These are phyloP conservation scores for Sclerotinia sclerotiorum DNA, from an alignment of 2,329 filamentous ascomycete genomes.

Conservation along the genomic window DNA sequence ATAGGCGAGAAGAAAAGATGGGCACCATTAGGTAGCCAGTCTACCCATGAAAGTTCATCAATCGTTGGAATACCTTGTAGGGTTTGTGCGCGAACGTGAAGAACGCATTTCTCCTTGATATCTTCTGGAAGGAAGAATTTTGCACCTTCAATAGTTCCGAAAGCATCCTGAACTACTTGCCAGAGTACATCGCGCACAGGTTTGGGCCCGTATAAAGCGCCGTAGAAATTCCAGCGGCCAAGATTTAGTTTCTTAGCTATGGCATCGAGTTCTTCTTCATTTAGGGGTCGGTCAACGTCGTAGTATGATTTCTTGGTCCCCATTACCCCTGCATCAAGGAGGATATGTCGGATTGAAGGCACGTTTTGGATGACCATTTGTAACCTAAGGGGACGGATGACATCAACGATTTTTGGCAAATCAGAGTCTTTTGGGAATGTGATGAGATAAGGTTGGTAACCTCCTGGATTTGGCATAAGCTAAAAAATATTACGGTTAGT, in stretches of 20 bases:
- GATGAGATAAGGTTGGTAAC: slow-evolving; percentile 47
- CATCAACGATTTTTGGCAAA: slow-evolving; percentile 42
- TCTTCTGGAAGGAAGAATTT: slow-evolving; percentile 39
- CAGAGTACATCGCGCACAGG: slow-evolving; percentile 40
- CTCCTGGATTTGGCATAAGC: slow-evolving; percentile 54
- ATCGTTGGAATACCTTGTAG: slow-evolving; percentile 37
- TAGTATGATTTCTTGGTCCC: slow-evolving; percentile 43
- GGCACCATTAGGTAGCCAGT: slow-evolving; percentile 54
- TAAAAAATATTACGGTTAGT: slow-evolving; percentile 21
- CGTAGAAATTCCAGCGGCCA: slow-evolving; percentile 50
- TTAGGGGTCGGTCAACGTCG: slow-evolving; percentile 40
- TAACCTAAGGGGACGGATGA: slow-evolving; percentile 46
- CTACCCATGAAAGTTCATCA: slow-evolving; percentile 45
- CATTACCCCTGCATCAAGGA: slow-evolving; percentile 41
- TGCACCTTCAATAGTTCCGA: slow-evolving; percentile 38
- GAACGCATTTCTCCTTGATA: slow-evolving; percentile 34
- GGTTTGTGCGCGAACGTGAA: slow-evolving; percentile 39
- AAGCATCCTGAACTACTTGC: slow-evolving; percentile 37
- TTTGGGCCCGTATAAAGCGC: slow-evolving; percentile 44
- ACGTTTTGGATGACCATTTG: slow-evolving; percentile 47
- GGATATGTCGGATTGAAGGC: slow-evolving; percentile 37
- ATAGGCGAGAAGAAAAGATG: slow-evolving; percentile 56
- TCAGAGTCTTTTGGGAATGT: slow-evolving; percentile 45
- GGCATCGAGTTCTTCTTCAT: slow-evolving; percentile 44
- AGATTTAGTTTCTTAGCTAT: slow-evolving; percentile 46